Conservation (phyloP, 148 eudicot genomes). For the Nepenthes gracilis region DNA sequence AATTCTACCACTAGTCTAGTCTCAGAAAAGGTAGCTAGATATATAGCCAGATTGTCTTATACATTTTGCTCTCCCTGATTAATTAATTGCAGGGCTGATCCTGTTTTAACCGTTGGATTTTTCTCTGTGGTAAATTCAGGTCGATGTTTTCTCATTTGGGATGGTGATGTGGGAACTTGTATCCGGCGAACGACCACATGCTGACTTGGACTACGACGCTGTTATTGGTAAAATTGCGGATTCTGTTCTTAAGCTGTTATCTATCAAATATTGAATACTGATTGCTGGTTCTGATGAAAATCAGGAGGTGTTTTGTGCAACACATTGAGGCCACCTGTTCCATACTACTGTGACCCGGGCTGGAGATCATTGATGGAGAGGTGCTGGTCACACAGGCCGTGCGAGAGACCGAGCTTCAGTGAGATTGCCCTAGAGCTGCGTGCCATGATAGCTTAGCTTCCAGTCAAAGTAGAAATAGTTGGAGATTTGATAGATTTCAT, state of each 20-base stretch:
- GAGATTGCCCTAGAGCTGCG: not conserved
- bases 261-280: not conserved
- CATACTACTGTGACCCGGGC: too few species aligned
- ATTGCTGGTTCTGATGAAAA: not conserved
- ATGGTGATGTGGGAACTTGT: constrained; percentile 11
- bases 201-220: constrained; percentile 6
- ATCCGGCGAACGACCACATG: constrained; percentile 6
- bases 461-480: not conserved
- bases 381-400: too few species aligned
- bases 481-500: too few species aligned
- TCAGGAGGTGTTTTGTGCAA: too few species aligned
- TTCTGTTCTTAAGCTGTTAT: not conserved
- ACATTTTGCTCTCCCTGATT: not conserved
- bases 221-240: constrained; percentile 3
- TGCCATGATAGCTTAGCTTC: not conserved
- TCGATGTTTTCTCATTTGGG: constrained; percentile 12
- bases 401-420: not conserved
- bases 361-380: too few species aligned
- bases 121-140: constrained; percentile 4
- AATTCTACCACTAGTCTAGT: constrained; percentile 9
- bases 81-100: not conserved
- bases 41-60: not conserved
- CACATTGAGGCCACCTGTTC: too few species aligned
- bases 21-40: constrained; percentile 7
- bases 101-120: not conserved